Percentiles rank a stretch among this genome's conserved stretches.
Conservation (phyloP, 208 protist genomes). For the Histomonas meleagridis region DNA sequence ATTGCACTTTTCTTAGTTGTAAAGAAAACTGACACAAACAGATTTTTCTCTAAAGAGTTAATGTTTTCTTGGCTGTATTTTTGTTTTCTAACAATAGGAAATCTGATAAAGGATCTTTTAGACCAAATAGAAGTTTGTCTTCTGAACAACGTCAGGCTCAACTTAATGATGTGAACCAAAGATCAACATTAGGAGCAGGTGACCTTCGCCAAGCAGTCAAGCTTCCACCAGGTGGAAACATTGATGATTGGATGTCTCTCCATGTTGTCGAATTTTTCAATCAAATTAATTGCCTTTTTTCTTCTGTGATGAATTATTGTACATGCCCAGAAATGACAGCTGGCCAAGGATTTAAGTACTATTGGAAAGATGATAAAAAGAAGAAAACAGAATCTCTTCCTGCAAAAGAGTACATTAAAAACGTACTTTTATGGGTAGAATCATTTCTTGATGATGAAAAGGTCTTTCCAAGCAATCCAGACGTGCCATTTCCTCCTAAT, state of each 20-base stretch:
- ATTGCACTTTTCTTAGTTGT: neutral
- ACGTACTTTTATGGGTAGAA: conserved; percentile 94
- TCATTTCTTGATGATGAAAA: conserved; percentile 78
- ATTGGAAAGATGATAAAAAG: conserved; percentile 79
- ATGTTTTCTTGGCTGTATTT: conserved; percentile 35
- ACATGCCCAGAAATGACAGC: conserved; percentile 84
- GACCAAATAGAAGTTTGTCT: too few relatives aligned
- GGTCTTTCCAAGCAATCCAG: conserved; percentile 78
- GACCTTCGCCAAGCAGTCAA: conserved; percentile 43
- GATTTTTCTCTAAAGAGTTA: neutral
- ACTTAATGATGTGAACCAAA: too few relatives aligned
- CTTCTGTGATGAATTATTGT: conserved; percentile 90
- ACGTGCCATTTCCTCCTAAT: conserved; percentile 57
- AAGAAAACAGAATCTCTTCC: conserved; percentile 78
- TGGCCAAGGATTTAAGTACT: conserved; percentile 44
- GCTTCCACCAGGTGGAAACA: conserved; percentile 46
- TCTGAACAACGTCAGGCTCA: too few relatives aligned
- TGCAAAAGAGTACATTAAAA: conserved; percentile 86
- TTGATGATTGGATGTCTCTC: conserved; percentile 50
- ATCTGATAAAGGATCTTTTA: neutral
- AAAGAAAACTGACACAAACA: neutral
- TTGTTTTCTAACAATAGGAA: conserved; percentile 16
- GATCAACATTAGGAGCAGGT: conserved; percentile 48
- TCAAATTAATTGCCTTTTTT: conserved; percentile 91
- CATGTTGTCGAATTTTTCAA: conserved; percentile 93